These are phyloP conservation scores for Gnomoniopsis smithogilvyi DNA, from an alignment of 2,329 filamentous ascomycete genomes.

Conservation along the genomic window DNA sequence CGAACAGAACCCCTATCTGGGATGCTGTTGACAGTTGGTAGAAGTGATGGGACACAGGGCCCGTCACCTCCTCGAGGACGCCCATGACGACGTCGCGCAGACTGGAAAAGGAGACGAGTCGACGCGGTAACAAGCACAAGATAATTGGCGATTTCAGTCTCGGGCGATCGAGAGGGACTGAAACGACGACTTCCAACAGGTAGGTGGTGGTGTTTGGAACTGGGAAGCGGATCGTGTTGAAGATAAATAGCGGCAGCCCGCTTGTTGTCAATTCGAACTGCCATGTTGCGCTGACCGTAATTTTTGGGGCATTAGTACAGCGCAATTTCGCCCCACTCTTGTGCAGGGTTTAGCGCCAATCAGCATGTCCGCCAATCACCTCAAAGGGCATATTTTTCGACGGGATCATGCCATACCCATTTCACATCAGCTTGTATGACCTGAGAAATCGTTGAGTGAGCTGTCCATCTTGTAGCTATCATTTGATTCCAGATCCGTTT, in stretches of 20 bases:
- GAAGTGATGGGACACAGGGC: slow-evolving; percentile 49
- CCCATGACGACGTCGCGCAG: slow-evolving; percentile 43
- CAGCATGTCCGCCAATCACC: not conserved
- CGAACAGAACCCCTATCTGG: slow-evolving; percentile 45
- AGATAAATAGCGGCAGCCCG: slow-evolving; percentile 2
- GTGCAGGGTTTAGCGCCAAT: not conserved
- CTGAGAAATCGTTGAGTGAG: not conserved
- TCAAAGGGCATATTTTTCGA: not conserved
- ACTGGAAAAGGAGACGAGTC: not conserved
- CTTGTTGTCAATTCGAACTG: not conserved
- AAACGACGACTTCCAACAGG: not conserved
- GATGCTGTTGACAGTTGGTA: slow-evolving; percentile 42
- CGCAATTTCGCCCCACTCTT: not conserved
- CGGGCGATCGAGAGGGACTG: not conserved
- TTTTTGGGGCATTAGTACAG: not conserved
- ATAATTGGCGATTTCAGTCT: not conserved
- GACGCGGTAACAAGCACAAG: not conserved
- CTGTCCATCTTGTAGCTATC: not conserved
- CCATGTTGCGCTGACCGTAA: not conserved
- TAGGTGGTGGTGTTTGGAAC: not conserved
- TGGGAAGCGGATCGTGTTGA: not conserved
- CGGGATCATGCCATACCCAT: slow-evolving; percentile 6
- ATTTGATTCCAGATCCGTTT: not conserved
- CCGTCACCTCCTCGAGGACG: slow-evolving; percentile 48
- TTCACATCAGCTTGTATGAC: slow-evolving; percentile 2